Base-by-base conservation (phyloP, 2,329 filamentous ascomycete species). In the Venturia asperata region DNA sequence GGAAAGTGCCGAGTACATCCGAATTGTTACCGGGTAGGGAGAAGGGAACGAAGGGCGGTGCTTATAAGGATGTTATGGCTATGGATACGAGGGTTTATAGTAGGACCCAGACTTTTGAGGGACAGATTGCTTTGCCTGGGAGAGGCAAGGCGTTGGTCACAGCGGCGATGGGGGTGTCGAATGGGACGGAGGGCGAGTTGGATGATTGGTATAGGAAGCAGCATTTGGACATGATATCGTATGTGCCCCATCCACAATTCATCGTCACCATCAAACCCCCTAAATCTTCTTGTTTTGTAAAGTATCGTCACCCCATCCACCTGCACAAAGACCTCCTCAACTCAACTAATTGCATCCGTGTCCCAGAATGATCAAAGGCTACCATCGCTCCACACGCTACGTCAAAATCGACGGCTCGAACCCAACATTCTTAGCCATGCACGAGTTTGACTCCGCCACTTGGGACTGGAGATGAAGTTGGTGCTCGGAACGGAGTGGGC, bases 381-480 rank as follows among this genome's bases (percentile, higher is more conserved):
- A 71, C 61, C 52, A 65, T 17, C 67, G 70, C 21, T 67, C 69
- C 11, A 72, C 71, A 13, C 61, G 69, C 39, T 71, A 71, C 49
- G 49, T 9, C 10, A 66, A 64, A 42, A 47, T 67, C 6, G 69
- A 68, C 47, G 67, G 60, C 1, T 49, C 62, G 24, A 47, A 55
- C 24, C 68, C 69, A 34, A 42, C 64, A 27, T 71, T 66, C 66
- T 39, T 71, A 21, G 70, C 68, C n/a, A 49, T 71, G 63, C 69
- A 71, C 62, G 71, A 71, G 66, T 70, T 67, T 55, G 67, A 64
- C 41, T 68, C 65, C 55, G 24, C 15, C 17, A 63, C 66, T 62
- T 65, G 24, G 62, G 69, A 43, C 70, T 70, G 27, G 45, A 67
- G 6, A 37, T 66, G 34, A 68, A 69, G 68, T 55, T 68, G 49